A percentile compares a stretch with the other conserved stretches of the same genome.
These are phyloP conservation scores for Schizosaccharomyces osmophilus DNA, from an alignment of 805 yeast species.

Conservation along the genomic window DNA sequence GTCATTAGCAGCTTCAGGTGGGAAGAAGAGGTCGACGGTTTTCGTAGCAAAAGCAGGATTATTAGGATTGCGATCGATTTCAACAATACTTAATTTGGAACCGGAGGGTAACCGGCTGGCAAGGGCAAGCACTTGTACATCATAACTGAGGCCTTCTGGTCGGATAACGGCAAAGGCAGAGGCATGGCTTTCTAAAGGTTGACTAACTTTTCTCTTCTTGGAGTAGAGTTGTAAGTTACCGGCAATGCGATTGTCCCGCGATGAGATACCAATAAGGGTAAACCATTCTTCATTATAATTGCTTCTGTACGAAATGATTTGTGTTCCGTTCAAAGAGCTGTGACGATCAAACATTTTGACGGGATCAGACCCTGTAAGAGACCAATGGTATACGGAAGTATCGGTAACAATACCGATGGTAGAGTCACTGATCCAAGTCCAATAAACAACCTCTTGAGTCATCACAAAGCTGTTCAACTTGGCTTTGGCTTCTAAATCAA, in stretches of 20 bases:
- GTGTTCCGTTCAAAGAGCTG: slow-evolving; percentile 45
- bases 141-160: slow-evolving; percentile 44
- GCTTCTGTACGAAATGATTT: slow-evolving; percentile 72
- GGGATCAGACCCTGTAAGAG: slow-evolving; percentile 60
- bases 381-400: slow-evolving; percentile 52
- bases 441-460: slow-evolving; percentile 72
- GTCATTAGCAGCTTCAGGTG: slow-evolving; percentile 86
- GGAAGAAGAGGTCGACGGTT: slow-evolving; percentile 80
- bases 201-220: slow-evolving; percentile 72
- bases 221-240: slow-evolving; percentile 90
- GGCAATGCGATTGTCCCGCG: slow-evolving; percentile 77
- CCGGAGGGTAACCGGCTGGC: slow-evolving; percentile 74
- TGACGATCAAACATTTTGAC: slow-evolving; percentile 61
- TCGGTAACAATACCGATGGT: slow-evolving; percentile 69
- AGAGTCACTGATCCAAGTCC: slow-evolving; percentile 73
- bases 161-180: slow-evolving; percentile 62
- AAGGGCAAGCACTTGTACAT: slow-evolving; percentile 73
- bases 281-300: slow-evolving; percentile 72
- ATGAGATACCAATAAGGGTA: slow-evolving; percentile 84
- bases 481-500: slow-evolving; percentile 67
- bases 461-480: slow-evolving; percentile 69
- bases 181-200: slow-evolving; percentile 94
- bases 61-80: slow-evolving; percentile 76
- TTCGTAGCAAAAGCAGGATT: slow-evolving; percentile 73
- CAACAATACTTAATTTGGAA: slow-evolving; percentile 73